Conservation (phyloP, 1,284 basidiomycete species). For the Sanguinoderma infundibulare region DNA sequence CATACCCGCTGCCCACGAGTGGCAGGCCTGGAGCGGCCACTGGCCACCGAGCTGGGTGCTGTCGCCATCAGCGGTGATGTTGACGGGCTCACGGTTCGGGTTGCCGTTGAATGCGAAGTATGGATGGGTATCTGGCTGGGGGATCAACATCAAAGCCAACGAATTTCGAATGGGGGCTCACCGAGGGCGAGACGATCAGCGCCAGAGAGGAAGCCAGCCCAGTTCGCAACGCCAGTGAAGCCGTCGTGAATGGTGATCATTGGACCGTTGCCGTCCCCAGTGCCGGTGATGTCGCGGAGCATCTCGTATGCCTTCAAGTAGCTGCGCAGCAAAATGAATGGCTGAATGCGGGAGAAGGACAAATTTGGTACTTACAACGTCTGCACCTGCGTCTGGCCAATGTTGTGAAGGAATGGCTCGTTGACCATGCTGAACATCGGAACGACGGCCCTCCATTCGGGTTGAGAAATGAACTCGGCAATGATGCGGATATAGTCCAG, state of each 20-base stretch:
- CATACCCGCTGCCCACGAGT: slow-evolving; percentile 53
- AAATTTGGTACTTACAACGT: slow-evolving; percentile 36
- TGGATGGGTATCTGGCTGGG: slow-evolving; percentile 50
- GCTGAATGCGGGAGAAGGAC: not conserved
- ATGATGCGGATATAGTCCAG: slow-evolving; percentile 62
- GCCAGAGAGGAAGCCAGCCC: slow-evolving; percentile 57
- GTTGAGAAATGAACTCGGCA: slow-evolving; percentile 61
- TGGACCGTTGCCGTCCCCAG: slow-evolving; percentile 58
- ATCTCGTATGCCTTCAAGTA: slow-evolving; percentile 62
- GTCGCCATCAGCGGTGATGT: slow-evolving; percentile 32
- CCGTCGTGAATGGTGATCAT: slow-evolving; percentile 60
- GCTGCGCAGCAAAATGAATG: slow-evolving; percentile 47
- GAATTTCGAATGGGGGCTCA: slow-evolving; percentile 16
- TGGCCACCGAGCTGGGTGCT: slow-evolving; percentile 35
- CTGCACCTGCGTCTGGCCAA: slow-evolving; percentile 42
- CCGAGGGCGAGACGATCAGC: slow-evolving; percentile 61
- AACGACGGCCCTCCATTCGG: slow-evolving; percentile 55
- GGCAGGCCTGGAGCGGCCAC: slow-evolving; percentile 45
- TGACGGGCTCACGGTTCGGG: slow-evolving; percentile 41
- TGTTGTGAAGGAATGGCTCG: slow-evolving; percentile 42
- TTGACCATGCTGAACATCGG: slow-evolving; percentile 51
- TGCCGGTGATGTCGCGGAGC: slow-evolving; percentile 60
- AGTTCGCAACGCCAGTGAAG: slow-evolving; percentile 38
- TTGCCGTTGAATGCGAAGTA: slow-evolving; percentile 46
- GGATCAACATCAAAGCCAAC: slow-evolving; percentile 34